Evolutionary conservation across 2,329 filamentous ascomycete genomes (phyloP).

Genomic region (Stagonosporopsis rhizophila): DNA sequence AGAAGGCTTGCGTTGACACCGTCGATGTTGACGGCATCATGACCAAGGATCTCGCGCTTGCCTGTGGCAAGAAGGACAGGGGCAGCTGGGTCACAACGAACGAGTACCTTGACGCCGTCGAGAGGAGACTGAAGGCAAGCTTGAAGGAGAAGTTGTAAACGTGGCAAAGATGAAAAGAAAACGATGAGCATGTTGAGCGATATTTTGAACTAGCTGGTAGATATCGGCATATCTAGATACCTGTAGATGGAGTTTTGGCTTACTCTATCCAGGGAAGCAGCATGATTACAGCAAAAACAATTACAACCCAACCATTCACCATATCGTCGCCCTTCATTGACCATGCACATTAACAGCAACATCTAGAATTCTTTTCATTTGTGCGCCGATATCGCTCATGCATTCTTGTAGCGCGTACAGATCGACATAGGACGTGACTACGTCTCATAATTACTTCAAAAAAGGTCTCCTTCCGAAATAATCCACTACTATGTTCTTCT

Average conservation of each 20-base stretch:
- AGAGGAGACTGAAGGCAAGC: constrained; percentile 82
- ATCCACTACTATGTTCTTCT: not conserved
- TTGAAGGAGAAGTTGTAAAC: constrained; percentile 77
- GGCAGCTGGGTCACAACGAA: constrained; percentile 88
- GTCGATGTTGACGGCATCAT: constrained; percentile 95
- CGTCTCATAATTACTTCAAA: not conserved
- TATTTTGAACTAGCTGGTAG: constrained; percentile 20
- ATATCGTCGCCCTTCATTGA: not conserved
- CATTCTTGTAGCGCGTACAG: not conserved
- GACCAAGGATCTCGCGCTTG: constrained; percentile 98
- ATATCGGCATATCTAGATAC: constrained; percentile 22
- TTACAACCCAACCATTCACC: constrained; percentile 6
- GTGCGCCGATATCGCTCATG: not conserved
- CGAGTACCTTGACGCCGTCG: constrained; percentile 89
- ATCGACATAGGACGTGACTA: not conserved
- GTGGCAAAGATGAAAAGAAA: constrained; percentile 1
- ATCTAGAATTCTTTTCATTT: too few relatives aligned
- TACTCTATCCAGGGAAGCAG: constrained; percentile 21
- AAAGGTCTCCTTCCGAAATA: not conserved
- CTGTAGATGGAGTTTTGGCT: constrained; percentile 27
- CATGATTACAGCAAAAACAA: constrained; percentile 18
- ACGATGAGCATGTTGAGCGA: constrained; percentile 11
- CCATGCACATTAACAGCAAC: not conserved
- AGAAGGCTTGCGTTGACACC: constrained; percentile 92
- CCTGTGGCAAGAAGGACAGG: constrained; percentile 85